Percentiles rank a stretch among this genome's conserved stretches.
Conservation (phyloP, 2,329 filamentous ascomycete genomes). For the Microsporum ferrugineum region DNA sequence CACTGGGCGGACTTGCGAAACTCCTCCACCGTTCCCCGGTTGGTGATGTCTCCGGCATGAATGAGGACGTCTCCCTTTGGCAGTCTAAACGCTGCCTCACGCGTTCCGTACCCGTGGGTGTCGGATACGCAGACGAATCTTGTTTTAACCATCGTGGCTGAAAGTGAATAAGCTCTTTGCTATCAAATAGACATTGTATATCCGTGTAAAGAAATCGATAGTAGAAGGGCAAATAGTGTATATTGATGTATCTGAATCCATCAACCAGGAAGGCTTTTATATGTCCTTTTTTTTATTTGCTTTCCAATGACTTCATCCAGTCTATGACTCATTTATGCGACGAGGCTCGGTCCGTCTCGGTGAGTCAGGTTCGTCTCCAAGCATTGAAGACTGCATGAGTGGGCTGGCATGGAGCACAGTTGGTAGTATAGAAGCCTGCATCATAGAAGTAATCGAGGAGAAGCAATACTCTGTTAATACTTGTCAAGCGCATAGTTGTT, state of each 20-base stretch:
- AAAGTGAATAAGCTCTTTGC: neutral
- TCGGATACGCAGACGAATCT: constrained; percentile 50
- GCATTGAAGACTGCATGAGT: too few relatives aligned
- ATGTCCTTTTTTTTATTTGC: too few relatives aligned
- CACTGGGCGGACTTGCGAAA: constrained; percentile 43
- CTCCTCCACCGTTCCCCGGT: constrained; percentile 42
- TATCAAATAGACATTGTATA: neutral
- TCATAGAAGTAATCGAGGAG: too few relatives aligned
- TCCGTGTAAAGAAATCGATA: neutral
- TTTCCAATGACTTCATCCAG: too few relatives aligned
- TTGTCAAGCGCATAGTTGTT: too few relatives aligned
- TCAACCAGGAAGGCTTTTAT: too few relatives aligned
- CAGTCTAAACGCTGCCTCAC: constrained; percentile 39
- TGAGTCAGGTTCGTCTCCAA: too few relatives aligned
- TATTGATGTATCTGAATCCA: neutral
- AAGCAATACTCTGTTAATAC: too few relatives aligned
- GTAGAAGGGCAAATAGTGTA: neutral
- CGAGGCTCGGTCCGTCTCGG: too few relatives aligned
- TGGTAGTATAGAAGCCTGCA: too few relatives aligned
- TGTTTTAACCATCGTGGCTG: constrained; percentile 25
- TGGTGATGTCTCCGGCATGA: constrained; percentile 49
- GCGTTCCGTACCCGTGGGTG: constrained; percentile 44
- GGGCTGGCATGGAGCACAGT: too few relatives aligned
- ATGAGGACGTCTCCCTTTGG: constrained; percentile 48
- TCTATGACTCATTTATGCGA: too few relatives aligned